Conservation (phyloP, 768 basidiomycete species). For the Cubamyces sp. region DNA sequence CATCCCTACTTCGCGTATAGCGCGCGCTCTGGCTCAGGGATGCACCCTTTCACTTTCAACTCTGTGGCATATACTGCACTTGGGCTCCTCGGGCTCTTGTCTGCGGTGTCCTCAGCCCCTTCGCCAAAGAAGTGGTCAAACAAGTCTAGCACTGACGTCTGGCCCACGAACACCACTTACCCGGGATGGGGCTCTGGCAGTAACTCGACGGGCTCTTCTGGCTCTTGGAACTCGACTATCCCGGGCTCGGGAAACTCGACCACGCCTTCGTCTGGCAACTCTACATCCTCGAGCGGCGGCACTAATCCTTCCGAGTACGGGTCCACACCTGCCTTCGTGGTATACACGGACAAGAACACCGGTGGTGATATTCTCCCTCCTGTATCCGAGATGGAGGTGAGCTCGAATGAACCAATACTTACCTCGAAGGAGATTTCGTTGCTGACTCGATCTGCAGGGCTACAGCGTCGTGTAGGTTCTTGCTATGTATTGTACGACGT, state of each 20-base stretch:
- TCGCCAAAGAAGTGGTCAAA: neutral
- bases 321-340: slow-evolving; percentile 16
- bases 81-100: neutral
- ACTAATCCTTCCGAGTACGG: neutral
- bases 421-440: too few species aligned
- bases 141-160: neutral
- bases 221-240: neutral
- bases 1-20: neutral
- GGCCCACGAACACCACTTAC: neutral
- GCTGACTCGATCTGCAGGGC: slow-evolving; percentile 1
- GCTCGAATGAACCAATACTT: neutral
- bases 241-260: neutral
- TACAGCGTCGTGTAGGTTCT: slow-evolving; percentile 16
- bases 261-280: neutral
- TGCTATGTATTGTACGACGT: neutral
- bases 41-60: neutral
- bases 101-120: neutral
- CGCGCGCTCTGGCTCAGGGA: neutral
- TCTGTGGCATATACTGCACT: neutral
- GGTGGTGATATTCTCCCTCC: slow-evolving; percentile 14
- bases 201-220: neutral
- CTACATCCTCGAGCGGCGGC: neutral
- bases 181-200: neutral
- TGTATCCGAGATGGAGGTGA: slow-evolving; percentile 13
- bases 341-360: slow-evolving; percentile 16